Percentiles rank a stretch among this genome's conserved stretches.
Conservation (phyloP, 495 filamentous ascomycete genomes). For the Neurospora sublineolata region DNA sequence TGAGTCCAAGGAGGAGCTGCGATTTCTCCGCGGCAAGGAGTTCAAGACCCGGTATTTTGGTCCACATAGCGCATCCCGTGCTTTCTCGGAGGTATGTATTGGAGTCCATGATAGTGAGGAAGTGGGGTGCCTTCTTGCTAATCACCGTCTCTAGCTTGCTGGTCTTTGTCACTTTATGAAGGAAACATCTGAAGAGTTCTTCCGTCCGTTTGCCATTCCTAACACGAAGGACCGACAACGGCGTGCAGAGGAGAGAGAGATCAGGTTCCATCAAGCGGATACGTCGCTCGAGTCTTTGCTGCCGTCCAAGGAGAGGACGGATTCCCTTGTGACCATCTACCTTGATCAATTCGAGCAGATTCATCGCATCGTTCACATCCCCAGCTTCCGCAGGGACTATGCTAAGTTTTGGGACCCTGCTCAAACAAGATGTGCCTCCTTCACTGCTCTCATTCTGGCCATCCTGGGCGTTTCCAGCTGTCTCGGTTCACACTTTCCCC, state of each 20-base stretch:
- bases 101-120: too few species aligned
- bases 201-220: slow-evolving; percentile 26
- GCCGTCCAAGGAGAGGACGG: slow-evolving; percentile 25
- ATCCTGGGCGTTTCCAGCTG: slow-evolving; percentile 32
- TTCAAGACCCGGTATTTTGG: slow-evolving; percentile 40
- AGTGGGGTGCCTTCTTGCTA: slow-evolving; percentile 6
- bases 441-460: slow-evolving; percentile 33
- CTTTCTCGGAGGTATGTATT: slow-evolving; percentile 24
- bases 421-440: slow-evolving; percentile 28
- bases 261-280: slow-evolving; percentile 19
- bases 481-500: slow-evolving; percentile 18
- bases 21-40: slow-evolving; percentile 27
- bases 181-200: slow-evolving; percentile 33
- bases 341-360: slow-evolving; percentile 36
- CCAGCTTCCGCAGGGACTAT: slow-evolving; percentile 33
- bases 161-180: slow-evolving; percentile 37
- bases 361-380: slow-evolving; percentile 36
- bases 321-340: slow-evolving; percentile 28
- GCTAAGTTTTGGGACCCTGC: slow-evolving; percentile 32
- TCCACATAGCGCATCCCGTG: slow-evolving; percentile 35
- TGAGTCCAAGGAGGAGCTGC: slow-evolving; percentile 17
- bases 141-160: slow-evolving; percentile 19
- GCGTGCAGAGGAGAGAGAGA: slow-evolving; percentile 24
- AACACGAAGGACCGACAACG: slow-evolving; percentile 25
- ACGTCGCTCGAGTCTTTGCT: slow-evolving; percentile 27